Conservation (phyloP, 179 eudicot genomes). For the Carnegiea gigantea region DNA sequence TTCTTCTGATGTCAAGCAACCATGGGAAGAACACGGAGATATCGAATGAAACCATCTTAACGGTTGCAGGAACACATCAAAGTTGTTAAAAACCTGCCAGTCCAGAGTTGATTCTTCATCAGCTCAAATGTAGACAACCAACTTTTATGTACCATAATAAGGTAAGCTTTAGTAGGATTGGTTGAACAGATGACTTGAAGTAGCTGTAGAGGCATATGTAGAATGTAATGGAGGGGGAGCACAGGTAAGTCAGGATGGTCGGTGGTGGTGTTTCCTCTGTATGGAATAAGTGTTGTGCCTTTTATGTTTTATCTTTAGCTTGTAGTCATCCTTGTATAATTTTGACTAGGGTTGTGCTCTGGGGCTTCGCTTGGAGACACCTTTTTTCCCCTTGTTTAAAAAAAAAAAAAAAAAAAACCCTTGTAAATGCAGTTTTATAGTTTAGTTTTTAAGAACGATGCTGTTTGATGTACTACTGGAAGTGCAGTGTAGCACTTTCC, state of each 20-base stretch:
- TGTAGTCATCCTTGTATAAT: background rate
- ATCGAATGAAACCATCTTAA: background rate
- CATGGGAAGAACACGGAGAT: constrained; percentile 36
- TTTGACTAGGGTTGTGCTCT: background rate
- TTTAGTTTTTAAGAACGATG: background rate
- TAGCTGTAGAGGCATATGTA: background rate
- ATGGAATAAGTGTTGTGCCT: background rate
- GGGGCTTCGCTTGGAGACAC: background rate
- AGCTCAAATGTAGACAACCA: too few species aligned
- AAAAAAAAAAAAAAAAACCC: background rate
- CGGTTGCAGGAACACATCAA: background rate
- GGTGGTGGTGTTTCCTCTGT: background rate
- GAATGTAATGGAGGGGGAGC: constrained; percentile 8
- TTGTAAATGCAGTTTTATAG: background rate
- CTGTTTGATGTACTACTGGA: too few species aligned
- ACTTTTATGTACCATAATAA: background rate
- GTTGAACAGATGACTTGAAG: background rate
- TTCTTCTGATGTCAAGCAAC: constrained; percentile 44
- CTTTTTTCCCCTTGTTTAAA: background rate
- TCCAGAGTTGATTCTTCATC: too few species aligned
- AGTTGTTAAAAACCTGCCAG: too few species aligned
- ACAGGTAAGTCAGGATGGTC: constrained; percentile 33
- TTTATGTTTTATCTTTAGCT: background rate
- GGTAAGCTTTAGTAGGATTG: background rate
- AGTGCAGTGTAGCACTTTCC: too few species aligned